Conservation (phyloP, 495 filamentous ascomycete genomes). For the Sordaria brevicollis region DNA sequence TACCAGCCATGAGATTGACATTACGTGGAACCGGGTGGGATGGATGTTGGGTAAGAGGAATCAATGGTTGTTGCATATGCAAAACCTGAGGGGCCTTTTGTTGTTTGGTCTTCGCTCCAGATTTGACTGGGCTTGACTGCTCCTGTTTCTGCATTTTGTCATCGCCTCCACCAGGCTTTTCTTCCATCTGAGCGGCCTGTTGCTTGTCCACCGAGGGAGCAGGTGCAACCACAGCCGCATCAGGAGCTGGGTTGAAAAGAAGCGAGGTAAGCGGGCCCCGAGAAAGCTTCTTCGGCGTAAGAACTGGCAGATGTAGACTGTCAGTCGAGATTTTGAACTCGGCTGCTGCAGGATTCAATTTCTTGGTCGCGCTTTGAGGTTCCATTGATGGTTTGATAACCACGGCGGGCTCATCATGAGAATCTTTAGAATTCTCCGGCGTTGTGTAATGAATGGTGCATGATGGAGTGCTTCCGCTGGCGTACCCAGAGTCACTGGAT, state of each 20-base stretch:
- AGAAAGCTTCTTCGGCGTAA: conserved; percentile 12
- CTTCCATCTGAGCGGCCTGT: not conserved
- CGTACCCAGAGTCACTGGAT: conserved; percentile 15
- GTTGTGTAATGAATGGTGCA: not conserved
- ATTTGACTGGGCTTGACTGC: not conserved
- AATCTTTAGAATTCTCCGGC: not conserved
- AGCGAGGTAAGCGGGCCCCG: conserved; percentile 10
- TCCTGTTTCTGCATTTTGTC: not conserved
- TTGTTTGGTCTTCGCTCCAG: not conserved
- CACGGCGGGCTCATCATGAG: not conserved
- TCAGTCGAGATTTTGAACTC: conserved; percentile 14
- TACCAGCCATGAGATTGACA: not conserved
- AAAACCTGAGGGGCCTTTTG: not conserved
- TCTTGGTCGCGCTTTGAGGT: conserved; percentile 1
- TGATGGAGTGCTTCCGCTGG: not conserved
- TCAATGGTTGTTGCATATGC: not conserved
- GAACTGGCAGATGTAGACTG: not conserved
- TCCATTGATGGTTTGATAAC: not conserved
- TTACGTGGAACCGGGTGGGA: not conserved
- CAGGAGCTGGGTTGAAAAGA: not conserved
- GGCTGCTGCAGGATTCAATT: conserved; percentile 19
- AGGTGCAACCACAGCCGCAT: not conserved
- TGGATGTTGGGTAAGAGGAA: not conserved
- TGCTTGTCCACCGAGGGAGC: not conserved
- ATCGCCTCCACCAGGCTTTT: not conserved